phyloP scores from a whole-genome alignment of 1,284 basidiomycete species.

The Trichosporon asahii region DNA sequence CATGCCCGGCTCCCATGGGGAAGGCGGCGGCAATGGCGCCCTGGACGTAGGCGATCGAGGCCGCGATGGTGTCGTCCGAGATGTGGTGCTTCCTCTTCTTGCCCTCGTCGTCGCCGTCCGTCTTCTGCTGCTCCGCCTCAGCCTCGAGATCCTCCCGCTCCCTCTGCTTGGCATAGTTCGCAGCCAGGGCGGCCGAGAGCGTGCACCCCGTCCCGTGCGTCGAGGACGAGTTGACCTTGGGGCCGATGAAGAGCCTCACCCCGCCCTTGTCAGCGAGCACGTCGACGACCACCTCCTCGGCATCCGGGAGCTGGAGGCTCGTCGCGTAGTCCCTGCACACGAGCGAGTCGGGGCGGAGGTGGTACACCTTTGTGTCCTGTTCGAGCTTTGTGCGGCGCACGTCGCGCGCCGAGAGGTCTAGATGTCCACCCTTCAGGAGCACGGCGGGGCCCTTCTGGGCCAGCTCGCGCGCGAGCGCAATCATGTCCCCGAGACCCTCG shows the following conservation, averaged over 20 bases:
- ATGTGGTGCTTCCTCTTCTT: background rate
- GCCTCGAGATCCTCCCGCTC: background rate
- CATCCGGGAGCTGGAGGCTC: slow-evolving; percentile 9
- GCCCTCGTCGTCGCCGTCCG: background rate
- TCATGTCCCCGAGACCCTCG: slow-evolving; percentile 61
- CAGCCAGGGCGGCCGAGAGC: slow-evolving; percentile 75
- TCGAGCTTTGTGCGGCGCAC: slow-evolving; percentile 14
- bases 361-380: slow-evolving; percentile 17
- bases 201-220: slow-evolving; percentile 97
- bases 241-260: slow-evolving; percentile 62
- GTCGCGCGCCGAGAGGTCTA: slow-evolving; percentile 58
- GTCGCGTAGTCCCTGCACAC: slow-evolving; percentile 28
- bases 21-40: slow-evolving; percentile 69
- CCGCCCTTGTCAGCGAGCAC: slow-evolving; percentile 58
- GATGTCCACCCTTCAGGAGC: slow-evolving; percentile 85
- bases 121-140: background rate
- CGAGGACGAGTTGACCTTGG: slow-evolving; percentile 64
- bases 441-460: slow-evolving; percentile 59
- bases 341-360: slow-evolving; percentile 30
- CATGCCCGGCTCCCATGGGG: slow-evolving; percentile 71
- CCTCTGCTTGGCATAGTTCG: slow-evolving; percentile 37
- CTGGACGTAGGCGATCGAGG: slow-evolving; percentile 70
- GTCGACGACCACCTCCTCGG: slow-evolving; percentile 66
- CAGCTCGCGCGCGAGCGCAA: slow-evolving; percentile 61
- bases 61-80: slow-evolving; percentile 60